Conservation (phyloP, 1,139 yeast species). For the Lodderomyces pseudojiufengensis region DNA sequence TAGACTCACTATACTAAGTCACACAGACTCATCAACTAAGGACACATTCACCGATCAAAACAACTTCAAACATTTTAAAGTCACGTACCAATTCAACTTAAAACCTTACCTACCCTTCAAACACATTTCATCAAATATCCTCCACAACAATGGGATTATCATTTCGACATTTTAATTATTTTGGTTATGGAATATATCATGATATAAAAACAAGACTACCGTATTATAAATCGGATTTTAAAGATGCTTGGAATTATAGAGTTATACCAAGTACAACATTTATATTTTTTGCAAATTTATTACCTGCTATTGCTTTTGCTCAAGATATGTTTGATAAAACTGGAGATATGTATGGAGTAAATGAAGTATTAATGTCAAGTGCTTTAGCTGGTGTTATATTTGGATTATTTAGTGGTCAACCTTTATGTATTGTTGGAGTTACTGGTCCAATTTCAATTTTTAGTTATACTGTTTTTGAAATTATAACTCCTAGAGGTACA, state of each 20-base stretch:
- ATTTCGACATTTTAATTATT: slow-evolving; percentile 18
- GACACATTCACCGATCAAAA: no score
- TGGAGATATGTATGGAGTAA: slow-evolving; percentile 80
- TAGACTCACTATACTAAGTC: no score
- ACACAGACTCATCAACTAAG: no score
- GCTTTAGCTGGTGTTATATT: slow-evolving; percentile 89
- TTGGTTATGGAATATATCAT: slow-evolving; percentile 54
- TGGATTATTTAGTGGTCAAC: slow-evolving; percentile 85
- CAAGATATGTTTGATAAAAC: slow-evolving; percentile 96
- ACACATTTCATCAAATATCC: no score
- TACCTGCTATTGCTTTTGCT: slow-evolving; percentile 95
- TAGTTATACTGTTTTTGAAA: slow-evolving; percentile 84
- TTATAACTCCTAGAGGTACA: slow-evolving; percentile 60
- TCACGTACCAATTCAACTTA: no score
- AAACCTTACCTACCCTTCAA: no score
- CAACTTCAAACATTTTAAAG: no score
- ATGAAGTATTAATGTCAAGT: slow-evolving; percentile 78
- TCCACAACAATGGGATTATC: slow-evolving; percentile 11
- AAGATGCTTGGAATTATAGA: slow-evolving; percentile 79
- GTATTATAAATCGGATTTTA: slow-evolving; percentile 71
- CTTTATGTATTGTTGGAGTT: slow-evolving; percentile 94
- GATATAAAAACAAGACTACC: slow-evolving; percentile 62
- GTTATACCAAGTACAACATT: slow-evolving; percentile 83
- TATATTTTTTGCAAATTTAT: slow-evolving; percentile 81
- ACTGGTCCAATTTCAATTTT: slow-evolving; percentile 93